Conservation (phyloP, 306 rosid genomes). For the Phaseolus lunatus region DNA sequence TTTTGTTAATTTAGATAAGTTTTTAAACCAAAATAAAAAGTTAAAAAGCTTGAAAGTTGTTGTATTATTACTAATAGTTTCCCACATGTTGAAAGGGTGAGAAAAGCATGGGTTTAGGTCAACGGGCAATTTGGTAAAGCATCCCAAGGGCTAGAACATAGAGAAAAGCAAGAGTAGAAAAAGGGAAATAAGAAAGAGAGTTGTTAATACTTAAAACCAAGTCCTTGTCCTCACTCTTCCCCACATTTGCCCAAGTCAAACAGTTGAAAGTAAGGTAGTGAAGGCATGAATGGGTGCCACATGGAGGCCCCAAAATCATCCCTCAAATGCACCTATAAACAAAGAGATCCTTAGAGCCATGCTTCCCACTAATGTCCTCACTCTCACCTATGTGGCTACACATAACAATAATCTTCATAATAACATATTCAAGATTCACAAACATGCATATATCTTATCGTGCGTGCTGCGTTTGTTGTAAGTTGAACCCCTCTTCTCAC, state of each 20-base stretch:
- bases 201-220: constrained; percentile 27
- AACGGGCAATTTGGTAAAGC: constrained; percentile 34
- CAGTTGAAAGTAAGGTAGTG: constrained; percentile 48
- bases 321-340: constrained; percentile 44
- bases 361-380: constrained; percentile 29
- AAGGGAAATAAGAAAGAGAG: constrained; percentile 26
- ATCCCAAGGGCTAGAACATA: constrained; percentile 36
- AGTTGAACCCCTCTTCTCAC: constrained; percentile 40
- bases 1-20: no score
- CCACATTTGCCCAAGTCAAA: constrained; percentile 51
- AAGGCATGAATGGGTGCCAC: constrained; percentile 63
- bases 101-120: constrained; percentile 21
- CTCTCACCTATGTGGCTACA: constrained; percentile 1
- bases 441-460: constrained; percentile 18
- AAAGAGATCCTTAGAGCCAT: constrained; percentile 34
- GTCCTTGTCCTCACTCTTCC: constrained; percentile 41
- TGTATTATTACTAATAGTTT: background rate
- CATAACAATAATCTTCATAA: background rate
- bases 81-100: constrained; percentile 12
- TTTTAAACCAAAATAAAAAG: background rate
- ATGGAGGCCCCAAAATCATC: constrained; percentile 67
- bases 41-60: background rate
- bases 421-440: background rate
- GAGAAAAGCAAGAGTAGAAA: background rate
- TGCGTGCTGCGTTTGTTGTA: constrained; percentile 41